A percentile compares a stretch with the other conserved stretches of the same genome.
Evolutionary conservation across 2,329 filamentous ascomycete genomes (phyloP).

Genomic region (Fusarium agapanthi): DNA sequence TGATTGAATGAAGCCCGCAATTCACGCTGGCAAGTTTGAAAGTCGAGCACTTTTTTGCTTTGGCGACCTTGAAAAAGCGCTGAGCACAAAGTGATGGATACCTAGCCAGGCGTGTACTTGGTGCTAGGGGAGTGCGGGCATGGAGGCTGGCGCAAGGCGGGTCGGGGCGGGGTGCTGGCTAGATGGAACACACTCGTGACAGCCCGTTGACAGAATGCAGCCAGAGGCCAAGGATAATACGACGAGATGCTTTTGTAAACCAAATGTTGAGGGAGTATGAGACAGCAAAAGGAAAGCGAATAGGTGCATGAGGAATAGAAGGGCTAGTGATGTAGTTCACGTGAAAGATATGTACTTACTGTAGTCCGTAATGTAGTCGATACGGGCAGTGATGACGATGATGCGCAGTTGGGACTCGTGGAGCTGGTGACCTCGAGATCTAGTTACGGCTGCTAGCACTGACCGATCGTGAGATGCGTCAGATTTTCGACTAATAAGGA

Average conservation of each 20-base stretch:
- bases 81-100: slow-evolving; percentile 14
- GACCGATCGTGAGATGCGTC: slow-evolving; percentile 35
- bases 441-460: slow-evolving; percentile 37
- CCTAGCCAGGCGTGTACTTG: slow-evolving; percentile 32
- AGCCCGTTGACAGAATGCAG: slow-evolving; percentile 40
- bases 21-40: slow-evolving; percentile 24
- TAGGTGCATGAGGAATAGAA: not conserved
- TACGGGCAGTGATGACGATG: slow-evolving; percentile 38
- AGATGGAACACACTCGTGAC: slow-evolving; percentile 47
- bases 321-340: not conserved
- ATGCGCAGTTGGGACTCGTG: slow-evolving; percentile 26
- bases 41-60: slow-evolving; percentile 12
- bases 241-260: slow-evolving; percentile 9
- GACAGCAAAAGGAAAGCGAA: not conserved
- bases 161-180: slow-evolving; percentile 46
- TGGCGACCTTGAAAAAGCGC: slow-evolving; percentile 25
- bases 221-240: slow-evolving; percentile 12
- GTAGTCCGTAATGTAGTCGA: slow-evolving; percentile 6
- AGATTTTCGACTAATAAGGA: slow-evolving; percentile 15
- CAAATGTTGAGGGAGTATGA: not conserved
- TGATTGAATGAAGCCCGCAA: slow-evolving; percentile 25
- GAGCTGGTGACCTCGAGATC: slow-evolving; percentile 34
- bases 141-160: slow-evolving; percentile 43
- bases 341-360: slow-evolving; percentile 30
- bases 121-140: slow-evolving; percentile 39